Base-by-base conservation (phyloP, 768 basidiomycete species). In the Boletellus ananas region DNA sequence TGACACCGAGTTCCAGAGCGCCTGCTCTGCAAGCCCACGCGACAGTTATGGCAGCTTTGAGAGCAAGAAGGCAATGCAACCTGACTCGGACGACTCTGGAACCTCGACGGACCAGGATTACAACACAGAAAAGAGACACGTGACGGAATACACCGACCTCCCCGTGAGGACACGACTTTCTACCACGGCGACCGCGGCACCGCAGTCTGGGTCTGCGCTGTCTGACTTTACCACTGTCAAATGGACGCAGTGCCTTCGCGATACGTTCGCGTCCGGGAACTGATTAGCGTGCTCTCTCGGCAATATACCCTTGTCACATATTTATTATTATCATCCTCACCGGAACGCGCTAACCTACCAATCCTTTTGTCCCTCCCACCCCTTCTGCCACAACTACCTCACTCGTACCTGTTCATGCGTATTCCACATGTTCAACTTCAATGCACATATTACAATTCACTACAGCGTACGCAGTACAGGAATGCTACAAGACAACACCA, bases 1-100 rank as follows among this genome's bases (percentile, higher is more conserved):
- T 18, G 87, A 90, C 58, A 85, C 85, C 23, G 90, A 92, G 60
- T 92, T 91, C 66, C 88, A 90, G 69, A 91, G 89, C 55, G 90
- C 90, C 31, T 90, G 87, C 66, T 90, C 87, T 5, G 70, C 79
- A 3, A 88, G 86, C 60, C 86, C 87, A 12, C 79, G 85, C 1
- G 79, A 72, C 39, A 87, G 85, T 61, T 83, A 80, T 55, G 78
- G 75, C 36, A 79, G 78, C 60, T 74, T 67, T 45, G 67, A 70
- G 29, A 58, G 55, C 48, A 67, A 58, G 40, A 62, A 58, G 43
- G 59, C 42, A 18, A 37, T 36, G 21, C 57, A 59, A 39, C 58
- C 50, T 17, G 59, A 62, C 47, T 66, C 70, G 16, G 61, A 72
- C 17, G 66, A 61, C 52, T 62, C 65, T 34, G 59, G 60, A 43